Conservation (phyloP, 1,284 basidiomycete species). For the Apiotrichum porosum region DNA sequence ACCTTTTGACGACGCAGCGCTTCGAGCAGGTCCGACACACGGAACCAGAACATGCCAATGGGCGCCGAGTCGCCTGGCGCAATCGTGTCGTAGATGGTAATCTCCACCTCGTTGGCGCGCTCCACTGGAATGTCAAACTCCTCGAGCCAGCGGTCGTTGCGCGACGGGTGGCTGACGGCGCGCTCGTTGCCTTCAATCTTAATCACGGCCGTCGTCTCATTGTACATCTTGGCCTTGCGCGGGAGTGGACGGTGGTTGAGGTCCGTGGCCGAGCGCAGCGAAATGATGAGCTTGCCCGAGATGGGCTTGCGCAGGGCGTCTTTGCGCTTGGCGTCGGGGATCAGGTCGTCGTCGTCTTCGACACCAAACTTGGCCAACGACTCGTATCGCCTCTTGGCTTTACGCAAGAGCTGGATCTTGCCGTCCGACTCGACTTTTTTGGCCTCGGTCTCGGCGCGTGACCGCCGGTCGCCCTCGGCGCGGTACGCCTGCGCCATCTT, state of each 20-base stretch:
- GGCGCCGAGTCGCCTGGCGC: constrained; percentile 74
- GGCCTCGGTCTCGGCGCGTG: constrained; percentile 82
- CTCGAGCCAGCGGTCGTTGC: constrained; percentile 96
- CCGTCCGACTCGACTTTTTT: constrained; percentile 92
- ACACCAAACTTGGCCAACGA: constrained; percentile 88
- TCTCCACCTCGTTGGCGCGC: constrained; percentile 97
- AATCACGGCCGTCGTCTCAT: constrained; percentile 86
- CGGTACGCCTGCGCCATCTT: constrained; percentile 96
- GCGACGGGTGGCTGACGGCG: constrained; percentile 84
- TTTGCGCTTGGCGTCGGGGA: constrained; percentile 79
- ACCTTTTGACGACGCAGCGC: constrained; percentile 91
- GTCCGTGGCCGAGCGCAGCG: constrained; percentile 82
- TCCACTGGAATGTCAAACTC: constrained; percentile 94
- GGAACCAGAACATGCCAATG: constrained; percentile 93
- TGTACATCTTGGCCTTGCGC: constrained; percentile 68
- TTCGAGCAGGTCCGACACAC: constrained; percentile 91
- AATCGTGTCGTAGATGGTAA: constrained; percentile 91
- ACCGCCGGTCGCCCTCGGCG: constrained; percentile 92
- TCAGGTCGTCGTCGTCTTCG: constrained; percentile 60
- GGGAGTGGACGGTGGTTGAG: constrained; percentile 85
- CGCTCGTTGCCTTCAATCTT: constrained; percentile 95
- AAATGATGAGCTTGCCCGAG: constrained; percentile 87
- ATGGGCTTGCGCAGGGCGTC: constrained; percentile 87
- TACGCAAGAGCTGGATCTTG: constrained; percentile 89
- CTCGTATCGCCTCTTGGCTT: constrained; percentile 93